These are phyloP conservation scores for Xylaria intraflava DNA, from an alignment of 495 filamentous ascomycete genomes.

Conservation along the genomic window DNA sequence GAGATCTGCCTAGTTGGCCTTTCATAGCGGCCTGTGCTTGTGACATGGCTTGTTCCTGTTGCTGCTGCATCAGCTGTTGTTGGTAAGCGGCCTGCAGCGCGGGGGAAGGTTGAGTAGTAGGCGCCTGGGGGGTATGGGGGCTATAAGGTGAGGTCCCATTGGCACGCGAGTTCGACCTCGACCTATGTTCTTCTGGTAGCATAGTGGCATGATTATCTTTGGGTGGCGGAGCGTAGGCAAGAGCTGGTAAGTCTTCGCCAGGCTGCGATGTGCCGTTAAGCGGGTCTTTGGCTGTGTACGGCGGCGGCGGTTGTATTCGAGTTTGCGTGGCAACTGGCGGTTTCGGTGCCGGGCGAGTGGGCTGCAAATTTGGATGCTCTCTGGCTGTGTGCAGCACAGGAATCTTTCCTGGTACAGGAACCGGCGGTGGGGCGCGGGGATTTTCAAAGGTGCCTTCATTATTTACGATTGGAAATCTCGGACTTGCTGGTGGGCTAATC, in stretches of 20 bases:
- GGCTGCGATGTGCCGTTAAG: conserved; percentile 48
- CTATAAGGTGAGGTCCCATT: conserved; percentile 44
- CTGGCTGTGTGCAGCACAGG: conserved; percentile 37
- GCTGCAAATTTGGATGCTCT: conserved; percentile 51
- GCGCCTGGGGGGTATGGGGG: conserved; percentile 22
- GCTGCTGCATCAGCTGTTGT: conserved; percentile 59
- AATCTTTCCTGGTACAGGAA: conserved; percentile 54
- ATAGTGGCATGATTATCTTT: conserved; percentile 41
- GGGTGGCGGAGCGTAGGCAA: conserved; percentile 37
- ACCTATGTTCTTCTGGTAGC: conserved; percentile 50
- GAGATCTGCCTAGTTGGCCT: conserved; percentile 51
- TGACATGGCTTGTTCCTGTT: conserved; percentile 69
- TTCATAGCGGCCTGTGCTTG: conserved; percentile 59
- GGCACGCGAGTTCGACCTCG: conserved; percentile 46
- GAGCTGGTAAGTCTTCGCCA: conserved; percentile 43
- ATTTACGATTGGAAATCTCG: conserved; percentile 79
- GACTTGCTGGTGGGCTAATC: conserved; percentile 80
- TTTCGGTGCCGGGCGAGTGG: conserved; percentile 60
- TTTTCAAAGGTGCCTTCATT: conserved; percentile 96
- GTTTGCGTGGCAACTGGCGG: conserved; percentile 49
- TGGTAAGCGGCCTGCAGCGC: conserved; percentile 53
- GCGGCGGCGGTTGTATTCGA: conserved; percentile 40
- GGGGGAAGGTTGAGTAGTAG: conserved; percentile 20
- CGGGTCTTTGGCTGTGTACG: conserved; percentile 47
- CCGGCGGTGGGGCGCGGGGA: conserved; percentile 83